A percentile compares a stretch with the other conserved stretches of the same genome.
phyloP scores from a whole-genome alignment of 179 eudicot species.

The Spinacia oleracea region DNA sequence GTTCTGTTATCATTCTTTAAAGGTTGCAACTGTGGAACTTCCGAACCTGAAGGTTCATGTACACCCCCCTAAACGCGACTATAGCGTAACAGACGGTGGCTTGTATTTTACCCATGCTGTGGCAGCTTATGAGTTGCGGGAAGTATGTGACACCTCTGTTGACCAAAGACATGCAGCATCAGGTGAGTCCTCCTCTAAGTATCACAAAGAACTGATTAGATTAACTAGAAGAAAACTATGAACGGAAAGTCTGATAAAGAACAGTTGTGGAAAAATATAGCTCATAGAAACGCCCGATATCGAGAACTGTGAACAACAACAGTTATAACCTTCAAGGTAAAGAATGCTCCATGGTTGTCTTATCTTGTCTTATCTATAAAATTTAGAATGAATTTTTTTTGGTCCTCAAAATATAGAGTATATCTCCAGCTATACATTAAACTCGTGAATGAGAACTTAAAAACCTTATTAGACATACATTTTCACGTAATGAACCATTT shows the following conservation, averaged over 20 bases:
- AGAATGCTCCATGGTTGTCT: not conserved
- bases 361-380: too few species aligned
- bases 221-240: not conserved
- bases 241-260: not conserved
- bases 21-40: slow-evolving; percentile 55
- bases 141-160: slow-evolving; percentile 33
- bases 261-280: not conserved
- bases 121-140: slow-evolving; percentile 34
- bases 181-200: slow-evolving; percentile 22
- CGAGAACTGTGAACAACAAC: not conserved
- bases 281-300: not conserved
- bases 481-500: not conserved
- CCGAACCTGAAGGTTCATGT: slow-evolving; percentile 43
- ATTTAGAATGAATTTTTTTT: not conserved
- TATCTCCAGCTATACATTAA: too few species aligned
- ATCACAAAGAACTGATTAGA: not conserved
- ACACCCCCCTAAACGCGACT: slow-evolving; percentile 35
- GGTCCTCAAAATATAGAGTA: not conserved
- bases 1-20: slow-evolving; percentile 28
- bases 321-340: not conserved
- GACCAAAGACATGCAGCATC: slow-evolving; percentile 22
- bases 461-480: not conserved
- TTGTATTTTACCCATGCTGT: slow-evolving; percentile 24
- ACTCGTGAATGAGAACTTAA: not conserved
- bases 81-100: slow-evolving; percentile 18